Conservation (phyloP, 257 asterid species). For the Ligustrum vulgare region DNA sequence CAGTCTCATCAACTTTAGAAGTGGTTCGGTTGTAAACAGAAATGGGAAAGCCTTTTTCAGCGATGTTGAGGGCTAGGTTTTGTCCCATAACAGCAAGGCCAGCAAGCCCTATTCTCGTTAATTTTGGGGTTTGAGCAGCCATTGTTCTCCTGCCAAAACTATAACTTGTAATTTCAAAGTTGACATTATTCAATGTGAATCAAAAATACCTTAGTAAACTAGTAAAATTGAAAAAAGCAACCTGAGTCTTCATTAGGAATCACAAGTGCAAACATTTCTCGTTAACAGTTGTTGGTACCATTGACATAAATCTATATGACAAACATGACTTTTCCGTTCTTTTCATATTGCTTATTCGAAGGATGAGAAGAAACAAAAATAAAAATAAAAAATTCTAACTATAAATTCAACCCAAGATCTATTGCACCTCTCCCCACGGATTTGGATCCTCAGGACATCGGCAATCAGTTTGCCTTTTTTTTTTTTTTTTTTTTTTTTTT, state of each 20-base stretch:
- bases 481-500: no score
- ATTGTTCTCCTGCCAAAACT: conserved; percentile 38
- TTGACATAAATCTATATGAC: background rate
- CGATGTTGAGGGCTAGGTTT: conserved; percentile 95
- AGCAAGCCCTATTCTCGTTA: conserved; percentile 92
- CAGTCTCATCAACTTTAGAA: conserved; percentile 93
- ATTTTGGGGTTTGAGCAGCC: conserved; percentile 60
- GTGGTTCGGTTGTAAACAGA: conserved; percentile 95
- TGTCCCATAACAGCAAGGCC: conserved; percentile 99
- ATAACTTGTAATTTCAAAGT: background rate
- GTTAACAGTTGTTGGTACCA: background rate
- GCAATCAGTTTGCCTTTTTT: no score
- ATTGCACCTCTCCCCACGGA: background rate
- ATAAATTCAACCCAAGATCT: background rate
- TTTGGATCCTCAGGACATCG: background rate
- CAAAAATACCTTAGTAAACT: background rate
- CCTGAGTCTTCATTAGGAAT: no score
- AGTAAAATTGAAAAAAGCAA: background rate
- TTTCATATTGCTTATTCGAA: background rate
- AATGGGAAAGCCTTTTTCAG: conserved; percentile 95
- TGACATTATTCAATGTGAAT: background rate
- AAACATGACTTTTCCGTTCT: background rate
- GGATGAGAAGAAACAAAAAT: background rate
- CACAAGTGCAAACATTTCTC: background rate
- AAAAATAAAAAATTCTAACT: background rate